Base-by-base conservation (phyloP, 73 alveolate species). In the Paramecium caudatum region DNA sequence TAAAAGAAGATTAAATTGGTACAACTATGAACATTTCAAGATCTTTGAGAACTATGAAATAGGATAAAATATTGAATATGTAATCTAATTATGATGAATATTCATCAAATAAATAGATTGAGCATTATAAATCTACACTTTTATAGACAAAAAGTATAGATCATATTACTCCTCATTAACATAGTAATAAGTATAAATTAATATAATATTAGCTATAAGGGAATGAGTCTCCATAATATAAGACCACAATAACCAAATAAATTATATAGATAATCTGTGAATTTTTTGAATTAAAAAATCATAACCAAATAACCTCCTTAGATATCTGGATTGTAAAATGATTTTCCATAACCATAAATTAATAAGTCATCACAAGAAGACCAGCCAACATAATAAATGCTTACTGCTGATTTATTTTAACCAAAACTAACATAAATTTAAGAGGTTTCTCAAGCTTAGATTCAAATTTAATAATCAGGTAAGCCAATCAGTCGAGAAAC, bases 221-320 rank as follows among this genome's bases (percentile, higher is more conserved):
- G 88, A 12, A n/a, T 36, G 0, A 21, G 37, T 1, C 16, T 74
- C 36, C 62, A 74, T 4, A 45, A 74, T 41, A 9, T 74, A 16
- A 74, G 88, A 74, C 88, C 88, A 45, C 5, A 45, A 41, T 3
- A 30, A 1, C 39, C 43, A 4, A 45, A 37, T 21, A 74, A 74
- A 43, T 45, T 74, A 0, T 74, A 41, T 21, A 74, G 47, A 45
- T 10, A 27, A 74, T 74, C 88, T 16, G 21, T 74, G 1, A 74
- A 74, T 43, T 37, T n/a, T 2, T 25, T 10, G 6, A 41, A 74
- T 21, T 6, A 45, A 74, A 39, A 74, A 21, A 34, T 74, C 1
- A 74, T 74, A 41, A 74, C 88, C 6, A 74, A 74, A 43, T 8
- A 74, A 45, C 88, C 88, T 8, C 88, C 88, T 2, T 12, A 74